Evolutionary conservation across 257 asterid genomes (phyloP).

Genomic region (Forsythia suspensa): DNA sequence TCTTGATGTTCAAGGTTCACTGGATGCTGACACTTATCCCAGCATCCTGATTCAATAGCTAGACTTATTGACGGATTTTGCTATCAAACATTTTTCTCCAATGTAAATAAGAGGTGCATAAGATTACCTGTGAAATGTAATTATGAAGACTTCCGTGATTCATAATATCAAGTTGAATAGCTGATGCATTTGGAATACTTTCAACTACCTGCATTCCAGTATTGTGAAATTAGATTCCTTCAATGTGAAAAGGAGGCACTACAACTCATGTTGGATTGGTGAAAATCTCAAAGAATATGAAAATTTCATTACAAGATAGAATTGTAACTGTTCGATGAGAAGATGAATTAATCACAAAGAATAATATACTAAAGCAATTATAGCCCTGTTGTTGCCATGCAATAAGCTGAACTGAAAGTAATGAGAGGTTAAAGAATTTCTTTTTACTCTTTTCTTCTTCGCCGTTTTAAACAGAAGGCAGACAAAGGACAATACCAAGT

Average conservation of each 20-base stretch:
- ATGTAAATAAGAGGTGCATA: constrained; percentile 12
- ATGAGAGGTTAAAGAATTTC: not conserved
- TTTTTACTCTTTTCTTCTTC: not conserved
- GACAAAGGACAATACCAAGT: not conserved
- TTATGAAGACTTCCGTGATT: constrained; percentile 50
- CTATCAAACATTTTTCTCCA: not conserved
- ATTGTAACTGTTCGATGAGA: not conserved
- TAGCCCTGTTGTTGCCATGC: not conserved
- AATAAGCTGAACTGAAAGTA: not conserved
- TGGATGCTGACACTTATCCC: not conserved
- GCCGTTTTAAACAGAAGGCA: constrained; percentile 13
- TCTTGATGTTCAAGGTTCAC: constrained; percentile 5
- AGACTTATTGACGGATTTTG: not conserved
- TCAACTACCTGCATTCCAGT: constrained; percentile 55
- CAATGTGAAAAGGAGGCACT: not conserved
- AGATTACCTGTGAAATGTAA: constrained; percentile 58
- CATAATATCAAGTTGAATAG: constrained; percentile 75
- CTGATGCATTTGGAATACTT: constrained; percentile 72
- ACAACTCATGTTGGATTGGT: not conserved
- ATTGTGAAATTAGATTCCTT: constrained; percentile 12
- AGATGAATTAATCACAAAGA: not conserved
- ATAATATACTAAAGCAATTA: not conserved
- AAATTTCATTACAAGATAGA: not conserved
- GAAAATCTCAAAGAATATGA: not conserved
- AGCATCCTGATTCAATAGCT: not conserved